Evolutionary conservation across 2,329 filamentous ascomycete genomes (phyloP).

Genomic region (Colletotrichum australisinense): DNA sequence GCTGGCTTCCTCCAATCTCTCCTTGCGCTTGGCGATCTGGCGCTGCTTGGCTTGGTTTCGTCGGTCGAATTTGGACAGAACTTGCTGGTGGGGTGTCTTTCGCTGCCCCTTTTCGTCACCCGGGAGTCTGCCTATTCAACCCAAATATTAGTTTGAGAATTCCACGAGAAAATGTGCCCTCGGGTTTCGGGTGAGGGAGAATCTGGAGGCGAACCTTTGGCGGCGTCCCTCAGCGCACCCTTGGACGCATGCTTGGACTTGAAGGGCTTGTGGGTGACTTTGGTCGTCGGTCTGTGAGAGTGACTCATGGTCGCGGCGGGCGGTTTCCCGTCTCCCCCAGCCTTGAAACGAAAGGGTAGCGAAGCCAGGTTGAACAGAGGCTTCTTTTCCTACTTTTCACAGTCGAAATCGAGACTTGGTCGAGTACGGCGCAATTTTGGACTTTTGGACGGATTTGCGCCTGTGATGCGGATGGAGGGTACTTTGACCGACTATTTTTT

Average conservation of each 20-base stretch:
- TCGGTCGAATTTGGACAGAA: conserved; percentile 97
- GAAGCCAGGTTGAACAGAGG: conserved; percentile 68
- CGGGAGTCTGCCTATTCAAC: conserved; percentile 76
- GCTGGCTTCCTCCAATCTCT: conserved; percentile 81
- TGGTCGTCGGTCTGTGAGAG: conserved; percentile 93
- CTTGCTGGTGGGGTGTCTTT: conserved; percentile 93
- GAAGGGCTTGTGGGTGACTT: conserved; percentile 87
- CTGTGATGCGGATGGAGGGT: conserved; percentile 19
- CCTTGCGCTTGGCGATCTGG: conserved; percentile 84
- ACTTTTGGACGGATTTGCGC: conserved; percentile 14
- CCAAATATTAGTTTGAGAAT: background rate
- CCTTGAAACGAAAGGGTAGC: conserved; percentile 89
- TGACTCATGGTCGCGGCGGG: conserved; percentile 76
- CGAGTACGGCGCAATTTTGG: conserved; percentile 5
- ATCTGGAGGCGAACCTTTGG: conserved; percentile 73
- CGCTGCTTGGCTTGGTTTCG: conserved; percentile 95
- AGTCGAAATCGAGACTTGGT: background rate
- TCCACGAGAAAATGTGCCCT: background rate
- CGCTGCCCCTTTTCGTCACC: conserved; percentile 76
- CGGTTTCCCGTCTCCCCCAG: conserved; percentile 80
- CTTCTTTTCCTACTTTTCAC: conserved; percentile 14
- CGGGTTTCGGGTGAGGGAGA: background rate
- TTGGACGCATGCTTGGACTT: conserved; percentile 94
- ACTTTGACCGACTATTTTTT: conserved; percentile 7
- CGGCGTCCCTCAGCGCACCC: conserved; percentile 82